Base-by-base conservation (phyloP, 352 stramenopile species). In the Halophytophthora polymorphica region DNA sequence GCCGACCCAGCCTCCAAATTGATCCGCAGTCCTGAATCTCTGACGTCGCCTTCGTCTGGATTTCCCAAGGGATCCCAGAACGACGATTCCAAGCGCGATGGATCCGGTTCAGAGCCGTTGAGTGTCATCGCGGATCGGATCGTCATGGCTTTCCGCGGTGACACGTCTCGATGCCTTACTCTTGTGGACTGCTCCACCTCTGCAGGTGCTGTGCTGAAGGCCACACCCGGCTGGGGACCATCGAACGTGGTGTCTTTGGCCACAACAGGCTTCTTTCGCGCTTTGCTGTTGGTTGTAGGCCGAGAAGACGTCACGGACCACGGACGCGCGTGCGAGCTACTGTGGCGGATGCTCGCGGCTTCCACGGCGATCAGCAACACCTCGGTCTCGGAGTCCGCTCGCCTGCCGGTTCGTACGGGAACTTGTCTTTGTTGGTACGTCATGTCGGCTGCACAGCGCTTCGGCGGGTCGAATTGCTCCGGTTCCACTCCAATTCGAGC, bases 81-180 rank as follows among this genome's bases (percentile, higher is more conserved):
- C 25, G 4, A 4, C 25, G 25, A 10, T 31, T 4, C 25, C 4
- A 8, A 10, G 25, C 13, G 33, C 33, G 13, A 17, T 6, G 41
- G 41, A 33, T 19, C 41, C 13, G 25, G 8, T 31, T 46, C 41
- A 2, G 10, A 35, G 4, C 33, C 11, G 2, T 45, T 37, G 40
- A 48, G 36, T 29, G 3, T n/a, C 19, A n/a, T 23, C 34, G 41
- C 25, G 36, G 53, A 25, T 5, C 43, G 56, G 1, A 69, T 33
- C 38, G 45, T 44, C n/a, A 77, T 53, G 11, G 49, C 48, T 47
- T 77, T 84, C 3, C 73, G 48, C 6, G 74, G 77, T 2, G 72
- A 84, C 1, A 47, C 34, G 1, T 44, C 46, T 18, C 36, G 44
- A 43, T 60, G 22, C 3, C 21, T 55, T 7, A 23, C 35, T 23